Conservation (phyloP, 148 eudicot genomes). For the Agrostemma githago region DNA sequence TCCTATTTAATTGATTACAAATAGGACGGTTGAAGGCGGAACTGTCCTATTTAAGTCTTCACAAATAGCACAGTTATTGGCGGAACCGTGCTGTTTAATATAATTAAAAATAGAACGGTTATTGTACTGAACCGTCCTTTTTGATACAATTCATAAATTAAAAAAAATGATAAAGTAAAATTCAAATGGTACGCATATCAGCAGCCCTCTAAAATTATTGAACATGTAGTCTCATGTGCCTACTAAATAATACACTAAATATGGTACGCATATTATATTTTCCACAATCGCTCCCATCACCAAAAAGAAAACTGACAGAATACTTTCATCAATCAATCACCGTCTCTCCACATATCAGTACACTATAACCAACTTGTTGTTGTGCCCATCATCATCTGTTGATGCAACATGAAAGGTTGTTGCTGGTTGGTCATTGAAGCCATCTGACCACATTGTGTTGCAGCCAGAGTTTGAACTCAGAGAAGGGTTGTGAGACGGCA, state of each 20-base stretch:
- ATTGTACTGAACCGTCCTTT: no score
- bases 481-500: constrained; percentile 57
- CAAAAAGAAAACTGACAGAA: neutral
- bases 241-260: constrained; percentile 31
- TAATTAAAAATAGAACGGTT: no score
- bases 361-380: constrained; percentile 47
- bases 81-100: no score
- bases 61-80: no score
- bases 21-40: no score
- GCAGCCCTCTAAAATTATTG: constrained; percentile 26
- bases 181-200: constrained; percentile 13
- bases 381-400: constrained; percentile 21
- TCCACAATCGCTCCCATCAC: neutral
- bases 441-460: constrained; percentile 62
- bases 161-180: constrained; percentile 23
- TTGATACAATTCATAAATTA: no score
- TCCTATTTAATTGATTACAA: no score
- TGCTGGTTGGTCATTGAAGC: constrained; percentile 69
- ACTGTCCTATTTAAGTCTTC: no score
- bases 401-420: constrained; percentile 45
- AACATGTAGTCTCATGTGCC: constrained; percentile 21
- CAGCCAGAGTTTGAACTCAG: constrained; percentile 52
- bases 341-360: neutral
- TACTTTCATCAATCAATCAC: neutral
- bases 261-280: constrained; percentile 13